Evolutionary conservation across 768 basidiomycete species (phyloP), one percentile per base, ranked within the genome.

Genomic region (Termitomyces sp.): DNA sequence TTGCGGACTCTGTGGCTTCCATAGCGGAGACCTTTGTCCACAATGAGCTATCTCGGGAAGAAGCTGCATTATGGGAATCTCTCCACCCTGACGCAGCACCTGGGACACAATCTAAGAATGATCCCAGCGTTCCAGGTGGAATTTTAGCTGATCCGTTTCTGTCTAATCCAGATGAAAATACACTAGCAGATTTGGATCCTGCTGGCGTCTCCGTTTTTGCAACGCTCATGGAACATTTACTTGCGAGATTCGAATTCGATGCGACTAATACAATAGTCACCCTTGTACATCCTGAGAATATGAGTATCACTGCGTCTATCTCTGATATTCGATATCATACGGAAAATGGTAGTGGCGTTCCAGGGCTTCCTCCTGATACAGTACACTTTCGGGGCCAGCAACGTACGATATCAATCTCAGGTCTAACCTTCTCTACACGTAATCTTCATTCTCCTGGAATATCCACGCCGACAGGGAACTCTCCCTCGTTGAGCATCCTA

Each of bases 21-120:
- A 81, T 86, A 26, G 87, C 91, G 0, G 66, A 92, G 62, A 84
- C 87, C 3, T 98, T 98, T 71, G 75, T 96, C 26, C 88, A 94
- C 47, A 80, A 91, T 60, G 91, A 94, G 65, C 74, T 97, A 50
- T 78, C 84, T 7, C 75, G 76, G 59, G 92, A 96, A 66, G 89
- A 86, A 63, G 83, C 81, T 7, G 74, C 81, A 33, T 76, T 95
- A 21, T 81, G 84, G 63, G 78, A 85, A 57, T 91, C 91, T 1
- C 70, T 94, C 47, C 82, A 81, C 63, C 68, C 79, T 60, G 76
- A 78, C 35, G 62, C 71, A 26, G 60, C 63, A 15, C 53, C 67
- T 15, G 63, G 72, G 15, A 51, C 60, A 51, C 62, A 58, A 54
- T 55, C 56, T 31, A 59, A 71, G n/a, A 72, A 75, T 19, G 76